Evolutionary conservation across 805 yeast species (phyloP), one percentile per base, ranked within the genome.

Genomic region (Spathaspora arborariae): DNA sequence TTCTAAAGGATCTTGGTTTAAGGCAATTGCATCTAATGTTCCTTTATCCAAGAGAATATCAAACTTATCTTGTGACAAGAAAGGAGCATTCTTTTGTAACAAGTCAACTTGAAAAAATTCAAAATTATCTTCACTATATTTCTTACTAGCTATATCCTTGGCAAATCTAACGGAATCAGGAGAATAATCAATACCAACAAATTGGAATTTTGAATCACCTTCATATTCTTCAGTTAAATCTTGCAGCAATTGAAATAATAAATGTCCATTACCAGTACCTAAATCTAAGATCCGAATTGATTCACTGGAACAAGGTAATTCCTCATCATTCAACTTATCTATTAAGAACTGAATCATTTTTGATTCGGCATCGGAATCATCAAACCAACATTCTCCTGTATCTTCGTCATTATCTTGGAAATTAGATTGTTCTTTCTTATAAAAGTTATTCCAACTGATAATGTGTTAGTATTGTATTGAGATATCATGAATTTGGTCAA

Each of bases 231-330:
- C 73, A 52, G 80, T 77, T 0, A 85, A 84, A 45, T 85, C 88
- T 44, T 85, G 82, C 45, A 62, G 57, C 26, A 94, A 61, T 46
- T 84, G 78, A 55, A 92, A 87, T 22, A 94, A 60, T 21, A 94
- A 68, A 60, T 89, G 97, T 0, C 99, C 99, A 64, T 94, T 94
- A 1, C 99, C 99, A 0, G 99, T 91, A 1, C 99, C 99, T 34
- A 94, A 69, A 64, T 92, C 99, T 18, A 87, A 65, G 42, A 91
- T 73, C 1, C 66, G 64, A 1, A 76, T 57, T 6, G 56, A 46
- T 13, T 54, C 50, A 47, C 20, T 16, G 4, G 56, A 53, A 27
- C 49, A 75, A 15, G 56, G 47, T 16, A 24, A 24, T 41, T 46
- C 63, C 24, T 41, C 53, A 4, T 51, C 59, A 2, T 73, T 73